Evolutionary conservation across 2,329 filamentous ascomycete genomes (phyloP).

Genomic region (Cladosporium cucumerinum): DNA sequence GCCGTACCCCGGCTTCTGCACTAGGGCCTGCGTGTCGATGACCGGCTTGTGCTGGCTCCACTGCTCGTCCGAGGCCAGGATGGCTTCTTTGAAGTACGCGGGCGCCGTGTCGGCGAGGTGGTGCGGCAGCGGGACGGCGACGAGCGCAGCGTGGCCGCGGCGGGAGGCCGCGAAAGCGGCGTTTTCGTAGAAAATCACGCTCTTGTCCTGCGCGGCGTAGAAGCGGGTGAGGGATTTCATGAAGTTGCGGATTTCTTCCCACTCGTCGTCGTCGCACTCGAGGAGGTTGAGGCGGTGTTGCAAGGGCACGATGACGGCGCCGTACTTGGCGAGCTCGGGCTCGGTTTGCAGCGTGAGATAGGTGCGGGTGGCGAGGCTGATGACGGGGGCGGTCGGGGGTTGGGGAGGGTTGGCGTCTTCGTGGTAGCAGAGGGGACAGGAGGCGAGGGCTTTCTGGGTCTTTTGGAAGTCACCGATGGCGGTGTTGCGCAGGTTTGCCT

Average conservation of each 20-base stretch:
- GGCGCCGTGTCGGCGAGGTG: constrained; percentile 87
- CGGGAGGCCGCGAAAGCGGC: constrained; percentile 71
- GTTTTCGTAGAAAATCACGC: constrained; percentile 97
- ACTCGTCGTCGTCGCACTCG: constrained; percentile 98
- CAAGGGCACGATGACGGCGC: constrained; percentile 84
- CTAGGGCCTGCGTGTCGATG: constrained; percentile 74
- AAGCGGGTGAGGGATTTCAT: constrained; percentile 94
- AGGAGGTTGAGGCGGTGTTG: constrained; percentile 84
- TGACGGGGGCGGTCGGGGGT: constrained; percentile 74
- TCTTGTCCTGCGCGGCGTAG: constrained; percentile 89
- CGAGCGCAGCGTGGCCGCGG: constrained; percentile 79
- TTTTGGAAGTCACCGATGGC: constrained; percentile 88
- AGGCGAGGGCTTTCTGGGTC: constrained; percentile 80
- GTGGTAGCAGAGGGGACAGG: constrained; percentile 86
- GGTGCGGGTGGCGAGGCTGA: constrained; percentile 80
- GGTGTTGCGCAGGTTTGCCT: constrained; percentile 79
- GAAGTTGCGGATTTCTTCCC: constrained; percentile 98
- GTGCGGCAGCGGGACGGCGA: constrained; percentile 83
- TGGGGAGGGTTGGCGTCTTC: constrained; percentile 59
- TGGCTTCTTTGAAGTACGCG: constrained; percentile 93
- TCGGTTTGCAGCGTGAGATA: constrained; percentile 87
- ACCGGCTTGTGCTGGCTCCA: constrained; percentile 95
- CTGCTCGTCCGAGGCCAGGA: constrained; percentile 81
- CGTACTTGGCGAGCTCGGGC: constrained; percentile 78
- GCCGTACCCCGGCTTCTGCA: constrained; percentile 63